phyloP scores from a whole-genome alignment of 2,329 filamentous ascomycete species.

The Claviceps fusiformis region DNA sequence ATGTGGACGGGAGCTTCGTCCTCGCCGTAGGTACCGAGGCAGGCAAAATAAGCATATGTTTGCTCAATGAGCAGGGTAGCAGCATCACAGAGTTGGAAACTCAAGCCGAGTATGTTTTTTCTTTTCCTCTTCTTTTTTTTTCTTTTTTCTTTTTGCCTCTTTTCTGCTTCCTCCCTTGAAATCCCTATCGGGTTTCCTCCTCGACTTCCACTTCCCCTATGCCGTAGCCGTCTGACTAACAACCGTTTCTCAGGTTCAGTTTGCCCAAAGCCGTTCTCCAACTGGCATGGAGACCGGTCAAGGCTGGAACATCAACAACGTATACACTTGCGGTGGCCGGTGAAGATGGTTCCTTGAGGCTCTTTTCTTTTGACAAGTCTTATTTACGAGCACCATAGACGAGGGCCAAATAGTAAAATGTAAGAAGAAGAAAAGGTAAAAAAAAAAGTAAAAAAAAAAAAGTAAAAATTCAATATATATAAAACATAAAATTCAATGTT shows the following conservation, averaged over 20 bases:
- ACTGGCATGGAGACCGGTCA: constrained; percentile 52
- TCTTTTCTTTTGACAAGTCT: constrained; percentile 32
- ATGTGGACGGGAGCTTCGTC: constrained; percentile 19
- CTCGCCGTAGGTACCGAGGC: constrained; percentile 46
- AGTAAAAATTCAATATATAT: too few species aligned
- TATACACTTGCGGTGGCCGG: constrained; percentile 40
- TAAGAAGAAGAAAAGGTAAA: background rate
- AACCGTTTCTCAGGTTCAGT: constrained; percentile 11
- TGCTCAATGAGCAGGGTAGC: constrained; percentile 25
- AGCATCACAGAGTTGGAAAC: constrained; percentile 23
- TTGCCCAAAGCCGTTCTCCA: constrained; percentile 54
- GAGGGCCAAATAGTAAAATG: too few species aligned
- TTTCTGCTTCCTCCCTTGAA: background rate
- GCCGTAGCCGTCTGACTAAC: constrained; percentile 6
- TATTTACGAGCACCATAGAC: constrained; percentile 10
- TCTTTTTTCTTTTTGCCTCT: background rate
- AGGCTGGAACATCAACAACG: constrained; percentile 14
- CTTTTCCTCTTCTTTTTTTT: background rate
- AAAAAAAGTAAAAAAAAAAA: background rate
- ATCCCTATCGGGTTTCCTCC: background rate
- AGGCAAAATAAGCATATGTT: constrained; percentile 31
- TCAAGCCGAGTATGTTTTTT: constrained; percentile 23
- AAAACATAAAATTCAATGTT: too few species aligned
- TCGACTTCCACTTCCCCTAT: too few species aligned
- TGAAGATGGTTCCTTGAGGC: constrained; percentile 46